phyloP scores from a whole-genome alignment of 257 asterid species.

The Nicotiana obtusifolia region DNA sequence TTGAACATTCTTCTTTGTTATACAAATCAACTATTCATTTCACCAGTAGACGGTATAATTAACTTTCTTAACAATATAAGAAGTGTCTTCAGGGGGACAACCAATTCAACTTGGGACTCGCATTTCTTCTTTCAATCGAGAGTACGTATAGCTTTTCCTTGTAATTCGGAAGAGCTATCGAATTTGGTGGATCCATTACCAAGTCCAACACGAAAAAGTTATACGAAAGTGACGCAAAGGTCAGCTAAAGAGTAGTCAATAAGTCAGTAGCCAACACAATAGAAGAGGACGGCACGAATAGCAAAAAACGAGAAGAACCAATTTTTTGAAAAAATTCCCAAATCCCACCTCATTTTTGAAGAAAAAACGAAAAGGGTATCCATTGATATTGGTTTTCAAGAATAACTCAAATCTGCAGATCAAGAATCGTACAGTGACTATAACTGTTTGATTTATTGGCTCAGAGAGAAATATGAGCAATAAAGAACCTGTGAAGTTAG shows the following conservation, averaged over 20 bases:
- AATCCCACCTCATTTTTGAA: background rate
- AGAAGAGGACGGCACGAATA: conserved; percentile 4
- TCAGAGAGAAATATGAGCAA: conserved; percentile 33
- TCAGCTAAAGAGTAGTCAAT: background rate
- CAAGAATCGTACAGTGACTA: background rate
- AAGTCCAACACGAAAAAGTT: background rate
- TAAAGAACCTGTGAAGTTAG: conserved; percentile 44
- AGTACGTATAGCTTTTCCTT: conserved; percentile 28
- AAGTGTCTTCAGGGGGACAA: background rate
- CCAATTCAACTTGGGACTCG: background rate
- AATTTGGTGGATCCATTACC: conserved; percentile 38
- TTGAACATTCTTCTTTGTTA: background rate
- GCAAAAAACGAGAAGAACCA: background rate
- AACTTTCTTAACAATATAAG: background rate
- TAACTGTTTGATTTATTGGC: background rate
- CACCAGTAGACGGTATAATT: background rate
- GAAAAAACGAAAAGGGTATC: background rate
- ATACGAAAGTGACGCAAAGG: background rate
- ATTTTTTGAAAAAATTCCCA: conserved; percentile 7
- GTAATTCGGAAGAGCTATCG: conserved; percentile 27
- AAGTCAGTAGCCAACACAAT: background rate
- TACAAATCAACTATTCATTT: background rate
- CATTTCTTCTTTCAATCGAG: conserved; percentile 7
- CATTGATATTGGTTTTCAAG: background rate
- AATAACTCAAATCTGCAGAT: background rate